Conservation (phyloP, 2,329 filamentous ascomycete genomes). For the Fusarium sp. region DNA sequence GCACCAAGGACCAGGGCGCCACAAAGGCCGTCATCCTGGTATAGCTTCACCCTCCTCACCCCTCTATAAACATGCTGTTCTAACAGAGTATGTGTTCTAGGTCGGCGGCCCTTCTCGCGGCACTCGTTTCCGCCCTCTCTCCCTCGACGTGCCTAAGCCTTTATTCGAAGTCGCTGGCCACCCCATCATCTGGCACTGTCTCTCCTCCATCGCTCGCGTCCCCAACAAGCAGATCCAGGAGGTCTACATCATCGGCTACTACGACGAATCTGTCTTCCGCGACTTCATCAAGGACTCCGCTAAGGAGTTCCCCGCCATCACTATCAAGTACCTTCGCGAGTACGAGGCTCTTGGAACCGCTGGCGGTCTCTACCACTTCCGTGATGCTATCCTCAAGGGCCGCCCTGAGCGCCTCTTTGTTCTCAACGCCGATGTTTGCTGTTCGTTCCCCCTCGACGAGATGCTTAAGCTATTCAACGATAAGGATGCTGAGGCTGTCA, state of each 20-base stretch:
- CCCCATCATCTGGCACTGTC: conserved; percentile 97
- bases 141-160: conserved; percentile 96
- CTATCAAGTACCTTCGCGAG: conserved; percentile 94
- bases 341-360: conserved; percentile 97
- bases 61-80: conserved; percentile 19
- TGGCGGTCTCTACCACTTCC: conserved; percentile 98
- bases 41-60: conserved; percentile 44
- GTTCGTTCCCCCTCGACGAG: conserved; percentile 94
- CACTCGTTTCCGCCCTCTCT: conserved; percentile 93
- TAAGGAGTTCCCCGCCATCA: conserved; percentile 84
- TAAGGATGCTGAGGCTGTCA: conserved; percentile 95
- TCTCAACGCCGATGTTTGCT: conserved; percentile 98
- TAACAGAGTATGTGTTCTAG: conserved; percentile 59
- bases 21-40: conserved; percentile 98
- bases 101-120: conserved; percentile 96
- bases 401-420: conserved; percentile 96
- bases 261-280: conserved; percentile 95
- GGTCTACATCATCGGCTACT: conserved; percentile 98
- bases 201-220: conserved; percentile 90
- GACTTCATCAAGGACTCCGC: conserved; percentile 96
- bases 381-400: conserved; percentile 97
- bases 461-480: conserved; percentile 96
- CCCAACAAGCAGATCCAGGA: conserved; percentile 85
- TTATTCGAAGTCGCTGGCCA: conserved; percentile 98
- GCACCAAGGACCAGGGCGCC: conserved; percentile 64